Base-by-base conservation (phyloP, 768 basidiomycete genomes). In the Agaricus subrufescens region DNA sequence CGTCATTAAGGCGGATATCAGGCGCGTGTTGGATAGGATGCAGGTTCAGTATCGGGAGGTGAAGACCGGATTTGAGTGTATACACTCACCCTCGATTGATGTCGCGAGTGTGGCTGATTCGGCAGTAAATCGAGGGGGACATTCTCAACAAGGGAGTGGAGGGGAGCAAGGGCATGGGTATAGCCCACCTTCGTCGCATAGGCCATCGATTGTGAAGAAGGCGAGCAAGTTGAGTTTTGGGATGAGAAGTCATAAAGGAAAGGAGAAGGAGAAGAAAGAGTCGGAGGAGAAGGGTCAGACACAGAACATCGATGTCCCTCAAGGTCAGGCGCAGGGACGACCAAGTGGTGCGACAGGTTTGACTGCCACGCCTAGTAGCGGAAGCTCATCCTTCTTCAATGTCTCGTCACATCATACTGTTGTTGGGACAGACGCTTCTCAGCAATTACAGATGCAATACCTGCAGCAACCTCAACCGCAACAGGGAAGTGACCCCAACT, bases 41-140 rank as follows among this genome's bases (percentile, higher is more conserved):
- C 94, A 95, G 60, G 89, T 99, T 31, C 92, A 94, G 69, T 94
- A 97, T 67, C 83, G 93, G 40, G 90, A 94, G 68, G 93, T 83
- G 62, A 91, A 87, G 71, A 77, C 84, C 56, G 97, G 96, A 2
- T 98, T 93, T 68, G 96, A 99, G 69, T 99, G 97, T 73, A 90
- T 96, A 25, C 94, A 99, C 68, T 71, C 91, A 30, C 96, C 96
- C 0, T 94, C 92, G 29, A 98, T 98, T 69, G 94, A 97, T 66
- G 72, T 98, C 9, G 79, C 88, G 3, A 88, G 91, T 12, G 77
- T 96, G 45, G 45, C 25, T 11, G 80, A 83, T 9, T 60, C 62
- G 1, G 60, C 73, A 9, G 60, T 67, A 3, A 56, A 52, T 45
- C 62, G 63, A 39, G 34, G 45, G 45, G 58, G 68, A 66, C 60